Evolutionary conservation across 2,329 filamentous ascomycete genomes (phyloP).

Genomic region (Microcyclospora pomicola): DNA sequence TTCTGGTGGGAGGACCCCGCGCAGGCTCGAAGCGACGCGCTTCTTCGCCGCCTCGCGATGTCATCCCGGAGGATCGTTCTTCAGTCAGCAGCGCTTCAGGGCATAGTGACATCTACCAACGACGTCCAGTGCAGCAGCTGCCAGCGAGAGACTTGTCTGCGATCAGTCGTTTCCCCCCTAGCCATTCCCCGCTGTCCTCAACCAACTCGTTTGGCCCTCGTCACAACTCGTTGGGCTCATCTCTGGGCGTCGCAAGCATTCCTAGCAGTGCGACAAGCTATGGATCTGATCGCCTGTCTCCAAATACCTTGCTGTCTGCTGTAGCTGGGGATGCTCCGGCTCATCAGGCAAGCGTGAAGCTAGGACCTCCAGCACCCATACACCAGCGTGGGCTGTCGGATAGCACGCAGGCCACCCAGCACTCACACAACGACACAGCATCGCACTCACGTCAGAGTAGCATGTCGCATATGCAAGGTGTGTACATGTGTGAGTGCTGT

Average conservation of each 20-base stretch:
- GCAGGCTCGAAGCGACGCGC: constrained; percentile 51
- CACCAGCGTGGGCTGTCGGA: constrained; percentile 31
- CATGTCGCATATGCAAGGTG: constrained; percentile 40
- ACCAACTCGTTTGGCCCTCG: constrained; percentile 47
- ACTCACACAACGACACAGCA: constrained; percentile 21
- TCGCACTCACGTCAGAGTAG: constrained; percentile 36
- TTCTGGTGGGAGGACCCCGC: constrained; percentile 24
- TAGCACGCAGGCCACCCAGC: constrained; percentile 20
- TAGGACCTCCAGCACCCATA: constrained; percentile 1
- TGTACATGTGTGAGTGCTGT: constrained; percentile 80
- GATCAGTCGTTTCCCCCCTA: constrained; percentile 33
- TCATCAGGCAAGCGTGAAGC: too few relatives aligned
- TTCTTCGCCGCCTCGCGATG: constrained; percentile 48
- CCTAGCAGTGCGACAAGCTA: constrained; percentile 54
- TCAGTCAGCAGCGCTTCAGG: constrained; percentile 31
- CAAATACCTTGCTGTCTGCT: constrained; percentile 44
- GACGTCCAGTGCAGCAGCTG: constrained; percentile 42
- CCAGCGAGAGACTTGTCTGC: constrained; percentile 35
- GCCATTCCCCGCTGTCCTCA: constrained; percentile 51
- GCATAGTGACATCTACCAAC: constrained; percentile 37
- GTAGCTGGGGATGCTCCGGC: constrained; percentile 34
- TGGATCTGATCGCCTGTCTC: constrained; percentile 47
- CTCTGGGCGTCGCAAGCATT: constrained; percentile 41
- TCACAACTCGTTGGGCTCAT: constrained; percentile 50
- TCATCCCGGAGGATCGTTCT: constrained; percentile 32